Base-by-base conservation (phyloP, 1,284 basidiomycete species). In the Cryptococcus sp. region DNA sequence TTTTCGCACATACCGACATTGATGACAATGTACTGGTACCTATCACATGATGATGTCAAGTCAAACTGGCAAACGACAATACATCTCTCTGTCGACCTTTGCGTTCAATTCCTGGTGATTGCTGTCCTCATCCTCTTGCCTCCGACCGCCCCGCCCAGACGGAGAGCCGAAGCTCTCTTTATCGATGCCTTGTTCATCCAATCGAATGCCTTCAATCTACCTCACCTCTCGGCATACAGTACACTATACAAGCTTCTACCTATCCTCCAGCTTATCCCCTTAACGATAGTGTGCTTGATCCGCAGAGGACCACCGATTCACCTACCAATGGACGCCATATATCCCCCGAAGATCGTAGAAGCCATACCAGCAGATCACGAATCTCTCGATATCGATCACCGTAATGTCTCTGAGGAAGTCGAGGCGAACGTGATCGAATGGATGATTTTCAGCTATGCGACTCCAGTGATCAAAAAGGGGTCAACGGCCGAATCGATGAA, bases 391-490 rank as follows among this genome's bases (percentile, higher is more conserved):
- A 63, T 68, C 2, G 49, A 48, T 16, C 55, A 63, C 19, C 49
- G 64, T 21, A 75, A 76, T 49, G 66, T 77, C 18, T 63, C 60
- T 3, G 62, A 56, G 14, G 73, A 76, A 50, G 65, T 65, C 0
- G 76, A 76, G 51, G 77, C 78, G 13, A 85, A 81, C 4, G 78
- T 84, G 1, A 82, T 81, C 74, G 82, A 81, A 48, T 77, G 77
- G 49, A 71, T 90, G 3, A 70, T 90, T 10, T 93, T 92, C 73
- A 84, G 83, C 13, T 91, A 90, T 69, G 88, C 86, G 23, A 88
- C 86, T 1, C 84, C 85, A 57, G 87, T 92, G 7, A 83, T 92
- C 52, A 83, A 84, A 81, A 83, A 88, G 42, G 88, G 88, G 3
- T 83, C 88, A 69, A 79, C 78, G 7, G 78, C 85, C 3, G 79